Evolutionary conservation across 2,329 filamentous ascomycete species (phyloP), one percentile per base, ranked within the genome.

Genomic region (Domatiomyces globalis): DNA sequence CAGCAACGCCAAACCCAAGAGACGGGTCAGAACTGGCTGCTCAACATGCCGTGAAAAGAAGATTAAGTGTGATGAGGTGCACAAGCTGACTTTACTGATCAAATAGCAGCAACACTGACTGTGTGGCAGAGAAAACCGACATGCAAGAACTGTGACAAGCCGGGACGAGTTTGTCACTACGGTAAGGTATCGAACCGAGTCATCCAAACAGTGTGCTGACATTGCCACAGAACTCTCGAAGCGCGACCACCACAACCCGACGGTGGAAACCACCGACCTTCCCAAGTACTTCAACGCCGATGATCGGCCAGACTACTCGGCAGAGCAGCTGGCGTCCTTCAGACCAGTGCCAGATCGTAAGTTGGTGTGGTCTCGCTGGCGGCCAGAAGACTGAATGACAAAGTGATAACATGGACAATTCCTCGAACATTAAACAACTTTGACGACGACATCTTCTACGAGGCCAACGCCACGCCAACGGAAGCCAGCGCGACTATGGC

Each of bases 1-100:
- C 33, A 39, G 33, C 33, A 29, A 48, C 18, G 9, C 18, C n/a
- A 45, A 20, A 27, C n/a, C 43, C 43, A 42, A 45, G n/a, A 54
- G 55, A 51, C 59, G 52, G 46, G 46, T 48, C 27, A 49, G 59
- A n/a, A 59, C 58, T 29, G 59, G 59, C n/a, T 61, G 59, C 51
- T 51, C 53, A 46, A 61, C 59, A 27, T 61, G 59, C 29, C 55
- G 59, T 10, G 42, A 50, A 45, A 43, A 58, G 19, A 61, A 61
- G 50, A 54, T 61, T 27, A 61, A 61, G 49, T 61, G 59, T 49
- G 59, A 60, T 49, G 59, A 60, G 33, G 33, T 39, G 33, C 12
- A 15, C 12, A 39, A 2, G 9, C 12, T 39, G 9, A 7, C 33
- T 15, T 2, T 15, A 3, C 33, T 15, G 10, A 15, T 15, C 10